Percentiles rank a stretch among this genome's conserved stretches.
Conservation (phyloP, 2,329 filamentous ascomycete genomes). For the Ascochyta viciae-villosae region DNA sequence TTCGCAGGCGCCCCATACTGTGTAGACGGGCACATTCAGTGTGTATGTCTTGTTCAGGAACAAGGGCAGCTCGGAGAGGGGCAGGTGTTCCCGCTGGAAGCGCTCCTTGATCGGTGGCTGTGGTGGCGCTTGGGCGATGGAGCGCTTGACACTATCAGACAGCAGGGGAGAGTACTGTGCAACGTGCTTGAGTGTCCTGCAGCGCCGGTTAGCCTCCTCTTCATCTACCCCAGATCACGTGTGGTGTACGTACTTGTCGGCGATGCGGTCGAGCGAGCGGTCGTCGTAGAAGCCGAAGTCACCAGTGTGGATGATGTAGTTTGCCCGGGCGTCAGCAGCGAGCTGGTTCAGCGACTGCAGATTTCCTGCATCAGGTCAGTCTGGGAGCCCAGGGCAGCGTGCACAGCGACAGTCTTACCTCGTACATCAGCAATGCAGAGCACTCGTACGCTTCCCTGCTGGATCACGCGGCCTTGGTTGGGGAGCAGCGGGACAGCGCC, state of each 20-base stretch:
- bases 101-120: slow-evolving; percentile 78
- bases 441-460: slow-evolving; percentile 57
- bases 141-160: slow-evolving; percentile 73
- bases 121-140: slow-evolving; percentile 72
- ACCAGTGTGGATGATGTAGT: slow-evolving; percentile 98
- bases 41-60: slow-evolving; percentile 89
- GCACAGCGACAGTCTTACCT: slow-evolving; percentile 46
- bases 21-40: slow-evolving; percentile 96
- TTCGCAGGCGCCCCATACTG: slow-evolving; percentile 98
- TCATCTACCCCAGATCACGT: background rate
- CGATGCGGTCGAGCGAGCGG: slow-evolving; percentile 92
- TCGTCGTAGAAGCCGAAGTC: slow-evolving; percentile 99
- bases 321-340: slow-evolving; percentile 90
- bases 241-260: slow-evolving; percentile 79
- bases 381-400: fast-evolving
- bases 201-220: slow-evolving; percentile 22
- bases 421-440: slow-evolving; percentile 61
- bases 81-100: slow-evolving; percentile 80
- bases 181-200: slow-evolving; percentile 94
- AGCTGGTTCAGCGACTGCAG: slow-evolving; percentile 94
- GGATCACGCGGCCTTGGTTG: slow-evolving; percentile 61
- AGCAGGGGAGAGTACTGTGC: slow-evolving; percentile 97
- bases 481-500: slow-evolving; percentile 58
- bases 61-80: slow-evolving; percentile 88
- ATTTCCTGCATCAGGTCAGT: slow-evolving; percentile 71